These are phyloP conservation scores for Mortierella sp. DNA, from an alignment of 371 early-diverging fungal species.

Conservation along the genomic window DNA sequence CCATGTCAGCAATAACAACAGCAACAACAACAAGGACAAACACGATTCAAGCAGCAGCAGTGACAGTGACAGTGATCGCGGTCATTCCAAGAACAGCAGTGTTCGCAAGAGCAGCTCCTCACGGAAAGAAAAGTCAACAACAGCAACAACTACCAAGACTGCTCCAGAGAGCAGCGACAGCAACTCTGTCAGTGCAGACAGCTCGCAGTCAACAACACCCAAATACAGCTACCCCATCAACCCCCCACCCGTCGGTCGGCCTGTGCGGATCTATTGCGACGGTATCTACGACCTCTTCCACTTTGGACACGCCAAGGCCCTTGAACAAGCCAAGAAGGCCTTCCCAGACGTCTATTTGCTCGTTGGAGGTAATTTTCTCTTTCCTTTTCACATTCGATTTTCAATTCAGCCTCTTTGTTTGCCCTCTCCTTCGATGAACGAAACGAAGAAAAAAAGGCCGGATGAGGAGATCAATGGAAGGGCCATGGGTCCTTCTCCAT, in stretches of 20 bases:
- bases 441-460: neutral
- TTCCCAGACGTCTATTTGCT: constrained; percentile 90
- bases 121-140: constrained; percentile 14
- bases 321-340: constrained; percentile 95
- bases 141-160: neutral
- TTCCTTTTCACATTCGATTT: neutral
- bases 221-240: constrained; percentile 57
- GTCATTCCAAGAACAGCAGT: neutral
- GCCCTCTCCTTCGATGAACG: neutral
- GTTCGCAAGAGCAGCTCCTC: constrained; percentile 8
- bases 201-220: constrained; percentile 19
- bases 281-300: constrained; percentile 98
- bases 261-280: constrained; percentile 92
- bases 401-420: neutral
- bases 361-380: constrained; percentile 81
- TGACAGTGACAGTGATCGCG: constrained; percentile 8
- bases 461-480: constrained; percentile 8
- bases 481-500: neutral
- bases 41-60: constrained; percentile 1
- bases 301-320: constrained; percentile 93
- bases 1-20: neutral
- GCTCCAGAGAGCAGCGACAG: constrained; percentile 3
- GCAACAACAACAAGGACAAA: neutral
- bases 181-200: constrained; percentile 4
- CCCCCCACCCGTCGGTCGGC: constrained; percentile 80